Evolutionary conservation across 2,329 filamentous ascomycete species (phyloP).

Genomic region (Macrophomina phaseolina): DNA sequence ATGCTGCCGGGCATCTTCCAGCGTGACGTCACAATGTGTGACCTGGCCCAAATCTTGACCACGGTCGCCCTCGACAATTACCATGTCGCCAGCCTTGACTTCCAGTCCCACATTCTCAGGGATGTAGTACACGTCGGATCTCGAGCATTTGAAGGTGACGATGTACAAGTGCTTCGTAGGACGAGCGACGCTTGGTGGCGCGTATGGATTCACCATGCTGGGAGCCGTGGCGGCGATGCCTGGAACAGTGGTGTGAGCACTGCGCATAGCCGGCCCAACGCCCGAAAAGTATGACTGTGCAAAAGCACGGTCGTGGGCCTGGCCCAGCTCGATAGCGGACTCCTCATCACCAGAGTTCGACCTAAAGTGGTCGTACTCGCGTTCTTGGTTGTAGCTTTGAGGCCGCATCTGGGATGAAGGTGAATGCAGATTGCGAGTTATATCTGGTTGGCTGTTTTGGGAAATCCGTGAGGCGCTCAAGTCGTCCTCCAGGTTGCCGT

Average conservation of each 20-base stretch:
- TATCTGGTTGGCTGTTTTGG: conserved; percentile 10
- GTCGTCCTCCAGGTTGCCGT: conserved; percentile 29
- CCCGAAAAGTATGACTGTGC: conserved; percentile 46
- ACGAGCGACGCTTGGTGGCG: conserved; percentile 41
- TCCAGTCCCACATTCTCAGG: conserved; percentile 93
- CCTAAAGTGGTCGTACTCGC: conserved; percentile 26
- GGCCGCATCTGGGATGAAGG: conserved; percentile 16
- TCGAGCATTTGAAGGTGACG: conserved; percentile 94
- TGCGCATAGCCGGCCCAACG: conserved; percentile 41
- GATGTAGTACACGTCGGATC: conserved; percentile 95
- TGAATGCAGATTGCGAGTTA: conserved; percentile 7
- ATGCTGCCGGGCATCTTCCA: conserved; percentile 83
- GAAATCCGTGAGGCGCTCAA: conserved; percentile 10
- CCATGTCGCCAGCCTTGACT: conserved; percentile 88
- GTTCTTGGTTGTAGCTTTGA: conserved; percentile 18
- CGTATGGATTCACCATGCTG: conserved; percentile 39
- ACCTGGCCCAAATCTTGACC: conserved; percentile 96
- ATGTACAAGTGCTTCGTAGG: conserved; percentile 68
- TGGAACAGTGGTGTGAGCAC: conserved; percentile 44
- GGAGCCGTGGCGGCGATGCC: conserved; percentile 28
- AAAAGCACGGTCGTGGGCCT: conserved; percentile 27
- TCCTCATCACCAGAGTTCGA: conserved; percentile 27
- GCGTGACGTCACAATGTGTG: conserved; percentile 83
- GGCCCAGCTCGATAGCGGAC: conserved; percentile 24
- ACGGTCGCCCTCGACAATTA: conserved; percentile 96